These are phyloP conservation scores for Aristolochia fimbriata DNA, from an alignment of 164 flowering plant genomes.

Conservation along the genomic window DNA sequence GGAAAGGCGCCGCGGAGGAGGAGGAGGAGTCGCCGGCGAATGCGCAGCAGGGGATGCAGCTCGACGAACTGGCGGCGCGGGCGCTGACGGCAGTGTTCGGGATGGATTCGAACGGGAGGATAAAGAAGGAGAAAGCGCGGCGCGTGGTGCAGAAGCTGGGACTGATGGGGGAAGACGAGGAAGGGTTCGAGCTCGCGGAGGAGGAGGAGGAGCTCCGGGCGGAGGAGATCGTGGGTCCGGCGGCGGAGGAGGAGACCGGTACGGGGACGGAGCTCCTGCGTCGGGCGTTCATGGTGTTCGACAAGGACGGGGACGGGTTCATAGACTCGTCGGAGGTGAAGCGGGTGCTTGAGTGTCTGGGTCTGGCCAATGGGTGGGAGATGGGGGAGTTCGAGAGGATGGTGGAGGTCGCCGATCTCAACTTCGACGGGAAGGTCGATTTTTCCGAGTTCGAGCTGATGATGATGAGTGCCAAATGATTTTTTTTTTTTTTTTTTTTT, in stretches of 20 bases:
- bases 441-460: constrained; percentile 45
- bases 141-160: constrained; percentile 19
- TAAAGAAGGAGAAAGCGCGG: constrained; percentile 19
- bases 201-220: constrained; percentile 17
- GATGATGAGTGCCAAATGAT: constrained; percentile 33
- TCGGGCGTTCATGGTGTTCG: constrained; percentile 52
- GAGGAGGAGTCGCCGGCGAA: neutral
- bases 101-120: constrained; percentile 19
- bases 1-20: neutral
- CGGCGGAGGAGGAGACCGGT: constrained; percentile 12
- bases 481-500: neutral
- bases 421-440: constrained; percentile 57
- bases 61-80: constrained; percentile 13
- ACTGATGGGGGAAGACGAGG: constrained; percentile 4
- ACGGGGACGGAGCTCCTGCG: constrained; percentile 20
- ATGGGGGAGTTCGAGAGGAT: constrained; percentile 38
- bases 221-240: constrained; percentile 16
- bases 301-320: constrained; percentile 50
- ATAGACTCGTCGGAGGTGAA: constrained; percentile 46
- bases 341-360: constrained; percentile 45
- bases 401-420: constrained; percentile 44
- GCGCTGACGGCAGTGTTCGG: constrained; percentile 18
- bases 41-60: neutral
- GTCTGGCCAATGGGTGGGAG: constrained; percentile 42
- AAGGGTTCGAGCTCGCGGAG: constrained; percentile 7